Evolutionary conservation across 495 filamentous ascomycete genomes (phyloP).

Genomic region (Penicillium silybi): DNA sequence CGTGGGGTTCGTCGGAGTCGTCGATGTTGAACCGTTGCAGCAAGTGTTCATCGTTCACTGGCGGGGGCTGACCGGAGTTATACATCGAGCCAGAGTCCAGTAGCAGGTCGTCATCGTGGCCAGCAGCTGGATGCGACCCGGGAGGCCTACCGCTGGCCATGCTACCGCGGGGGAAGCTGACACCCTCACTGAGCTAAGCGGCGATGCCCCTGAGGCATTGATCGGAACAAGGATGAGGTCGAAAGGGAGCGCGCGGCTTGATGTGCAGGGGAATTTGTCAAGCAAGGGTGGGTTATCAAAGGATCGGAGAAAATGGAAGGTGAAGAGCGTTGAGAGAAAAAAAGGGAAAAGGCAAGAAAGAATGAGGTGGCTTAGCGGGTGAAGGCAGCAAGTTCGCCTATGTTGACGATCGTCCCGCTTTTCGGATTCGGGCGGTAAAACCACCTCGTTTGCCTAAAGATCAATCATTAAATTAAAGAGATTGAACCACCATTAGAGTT

Average conservation of each 20-base stretch:
- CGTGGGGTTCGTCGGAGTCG: constrained; percentile 51
- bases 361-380: constrained; percentile 26
- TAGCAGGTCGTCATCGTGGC: constrained; percentile 65
- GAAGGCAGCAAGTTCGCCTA: constrained; percentile 18
- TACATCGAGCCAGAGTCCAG: constrained; percentile 68
- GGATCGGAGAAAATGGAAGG: background rate
- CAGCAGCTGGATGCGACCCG: constrained; percentile 55
- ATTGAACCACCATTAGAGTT: background rate
- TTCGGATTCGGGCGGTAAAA: constrained; percentile 25
- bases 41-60: constrained; percentile 73
- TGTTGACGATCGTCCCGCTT: constrained; percentile 20
- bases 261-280: background rate
- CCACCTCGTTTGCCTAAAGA: background rate
- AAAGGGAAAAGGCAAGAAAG: constrained; percentile 8
- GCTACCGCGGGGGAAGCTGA: constrained; percentile 38
- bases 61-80: constrained; percentile 64
- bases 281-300: background rate
- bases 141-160: constrained; percentile 63
- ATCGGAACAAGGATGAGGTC: constrained; percentile 15
- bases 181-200: constrained; percentile 33
- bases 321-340: background rate
- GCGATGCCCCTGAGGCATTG: constrained; percentile 46
- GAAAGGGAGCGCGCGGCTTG: constrained; percentile 2
- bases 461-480: background rate
- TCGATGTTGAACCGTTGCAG: constrained; percentile 65